Percentiles rank a stretch among this genome's conserved stretches.
Evolutionary conservation across 2,329 filamentous ascomycete genomes (phyloP).

Genomic region (Aspergillus quadricinctus): DNA sequence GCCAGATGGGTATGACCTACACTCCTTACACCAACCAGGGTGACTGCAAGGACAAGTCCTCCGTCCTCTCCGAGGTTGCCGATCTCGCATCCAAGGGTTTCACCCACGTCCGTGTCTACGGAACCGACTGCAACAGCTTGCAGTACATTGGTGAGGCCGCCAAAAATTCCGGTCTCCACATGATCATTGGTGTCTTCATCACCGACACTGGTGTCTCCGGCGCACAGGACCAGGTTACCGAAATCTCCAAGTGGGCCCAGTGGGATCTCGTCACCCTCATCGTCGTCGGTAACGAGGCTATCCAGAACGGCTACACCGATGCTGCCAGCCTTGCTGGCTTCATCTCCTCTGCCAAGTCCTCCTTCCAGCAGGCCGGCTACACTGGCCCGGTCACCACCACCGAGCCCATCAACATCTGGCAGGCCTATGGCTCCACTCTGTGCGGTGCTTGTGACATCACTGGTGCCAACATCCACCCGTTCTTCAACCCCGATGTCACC

Average conservation of each 20-base stretch:
- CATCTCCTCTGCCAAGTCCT: slow-evolving; percentile 61
- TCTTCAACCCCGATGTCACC: slow-evolving; percentile 72
- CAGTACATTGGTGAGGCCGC: slow-evolving; percentile 68
- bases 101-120: slow-evolving; percentile 75
- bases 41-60: slow-evolving; percentile 60
- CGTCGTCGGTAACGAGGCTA: slow-evolving; percentile 85
- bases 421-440: slow-evolving; percentile 55
- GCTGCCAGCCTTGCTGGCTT: slow-evolving; percentile 64
- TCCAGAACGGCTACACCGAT: slow-evolving; percentile 68
- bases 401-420: slow-evolving; percentile 76
- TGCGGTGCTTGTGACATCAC: slow-evolving; percentile 74
- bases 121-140: slow-evolving; percentile 82
- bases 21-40: slow-evolving; percentile 62
- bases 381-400: slow-evolving; percentile 73
- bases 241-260: slow-evolving; percentile 67
- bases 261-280: slow-evolving; percentile 75
- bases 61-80: slow-evolving; percentile 58
- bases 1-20: slow-evolving; percentile 73
- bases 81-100: slow-evolving; percentile 64
- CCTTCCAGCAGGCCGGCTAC: slow-evolving; percentile 65
- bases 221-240: slow-evolving; percentile 68
- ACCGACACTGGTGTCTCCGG: slow-evolving; percentile 57
- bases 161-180: slow-evolving; percentile 62
- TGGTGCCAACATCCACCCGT: slow-evolving; percentile 85
- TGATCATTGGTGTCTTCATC: slow-evolving; percentile 88